Percentiles rank a stretch among this genome's conserved stretches.
These are phyloP conservation scores for Mycosarcoma maydis DNA, from an alignment of 1,284 basidiomycete genomes.

Conservation along the genomic window DNA sequence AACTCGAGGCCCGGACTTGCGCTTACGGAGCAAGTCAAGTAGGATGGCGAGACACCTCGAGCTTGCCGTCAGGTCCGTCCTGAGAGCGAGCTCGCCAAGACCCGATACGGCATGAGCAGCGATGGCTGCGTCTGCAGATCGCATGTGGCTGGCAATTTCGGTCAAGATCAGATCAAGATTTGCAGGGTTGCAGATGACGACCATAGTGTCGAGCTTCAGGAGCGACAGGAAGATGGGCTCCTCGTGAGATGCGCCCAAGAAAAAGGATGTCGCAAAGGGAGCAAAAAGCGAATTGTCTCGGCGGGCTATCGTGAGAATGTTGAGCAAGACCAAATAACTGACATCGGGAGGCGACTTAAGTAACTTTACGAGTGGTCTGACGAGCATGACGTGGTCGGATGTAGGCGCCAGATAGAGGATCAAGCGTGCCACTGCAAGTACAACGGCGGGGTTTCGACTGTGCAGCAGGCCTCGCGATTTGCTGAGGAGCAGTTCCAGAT, in stretches of 20 bases:
- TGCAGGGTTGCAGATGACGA: constrained; percentile 21
- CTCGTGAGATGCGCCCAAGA: constrained; percentile 45
- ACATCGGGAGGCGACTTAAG: constrained; percentile 44
- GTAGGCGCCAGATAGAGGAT: constrained; percentile 32
- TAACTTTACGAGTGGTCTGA: constrained; percentile 43
- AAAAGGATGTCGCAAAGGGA: constrained; percentile 38
- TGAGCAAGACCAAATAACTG: constrained; percentile 46
- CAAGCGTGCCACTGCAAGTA: constrained; percentile 42
- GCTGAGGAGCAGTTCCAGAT: constrained; percentile 55
- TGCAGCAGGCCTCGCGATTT: constrained; percentile 47
- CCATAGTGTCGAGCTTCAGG: constrained; percentile 54
- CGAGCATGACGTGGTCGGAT: constrained; percentile 18
- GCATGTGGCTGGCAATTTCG: constrained; percentile 45
- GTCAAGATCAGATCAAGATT: constrained; percentile 26
- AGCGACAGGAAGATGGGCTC: constrained; percentile 53
- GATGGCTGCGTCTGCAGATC: constrained; percentile 23
- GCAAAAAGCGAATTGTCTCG: constrained; percentile 30
- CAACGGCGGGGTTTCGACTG: constrained; percentile 55
- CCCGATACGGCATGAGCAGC: constrained; percentile 44
- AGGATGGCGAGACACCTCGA: constrained; percentile 26
- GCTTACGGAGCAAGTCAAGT: constrained; percentile 30
- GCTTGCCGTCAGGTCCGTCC: constrained; percentile 16
- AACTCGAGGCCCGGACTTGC: constrained; percentile 15
- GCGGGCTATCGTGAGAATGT: constrained; percentile 32
- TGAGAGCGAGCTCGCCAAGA: constrained; percentile 40